Evolutionary conservation across 306 rosid species (phyloP).

Genomic region (Abrus pulchellus): DNA sequence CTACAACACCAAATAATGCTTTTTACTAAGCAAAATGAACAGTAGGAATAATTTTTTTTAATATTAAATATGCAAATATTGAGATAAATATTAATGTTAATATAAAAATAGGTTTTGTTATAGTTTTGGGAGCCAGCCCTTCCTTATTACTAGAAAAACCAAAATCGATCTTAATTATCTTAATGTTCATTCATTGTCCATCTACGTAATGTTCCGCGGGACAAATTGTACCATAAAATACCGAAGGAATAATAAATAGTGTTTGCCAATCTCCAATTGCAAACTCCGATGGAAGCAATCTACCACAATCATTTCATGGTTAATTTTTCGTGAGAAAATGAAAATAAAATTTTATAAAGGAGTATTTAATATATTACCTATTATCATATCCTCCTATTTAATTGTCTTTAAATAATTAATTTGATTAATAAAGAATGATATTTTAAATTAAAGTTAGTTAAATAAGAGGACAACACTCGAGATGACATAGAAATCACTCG

Average conservation of each 20-base stretch:
- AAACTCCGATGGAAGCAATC: too few species aligned
- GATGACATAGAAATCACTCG: background rate
- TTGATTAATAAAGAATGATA: background rate
- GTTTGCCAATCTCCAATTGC: too few species aligned
- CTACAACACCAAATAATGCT: too few species aligned
- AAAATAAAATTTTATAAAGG: background rate
- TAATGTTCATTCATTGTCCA: background rate
- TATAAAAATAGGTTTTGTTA: too few species aligned
- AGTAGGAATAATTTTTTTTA: too few species aligned
- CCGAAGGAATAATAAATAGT: too few species aligned
- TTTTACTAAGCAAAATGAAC: too few species aligned
- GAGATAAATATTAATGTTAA: too few species aligned
- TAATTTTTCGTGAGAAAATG: background rate
- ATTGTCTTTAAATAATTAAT: constrained; percentile 1
- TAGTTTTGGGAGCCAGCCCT: too few species aligned
- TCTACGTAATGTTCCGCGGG: background rate
- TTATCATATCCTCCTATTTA: background rate
- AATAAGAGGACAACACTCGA: background rate
- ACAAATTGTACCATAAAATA: constrained; percentile 4
- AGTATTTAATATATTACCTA: background rate
- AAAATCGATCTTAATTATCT: too few species aligned
- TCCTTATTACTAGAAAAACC: too few species aligned
- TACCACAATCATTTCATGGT: constrained; percentile 48
- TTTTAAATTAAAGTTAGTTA: constrained; percentile 6
- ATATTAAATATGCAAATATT: too few species aligned